Conservation (phyloP, 768 basidiomycete species). For the Amylocystis lapponica region DNA sequence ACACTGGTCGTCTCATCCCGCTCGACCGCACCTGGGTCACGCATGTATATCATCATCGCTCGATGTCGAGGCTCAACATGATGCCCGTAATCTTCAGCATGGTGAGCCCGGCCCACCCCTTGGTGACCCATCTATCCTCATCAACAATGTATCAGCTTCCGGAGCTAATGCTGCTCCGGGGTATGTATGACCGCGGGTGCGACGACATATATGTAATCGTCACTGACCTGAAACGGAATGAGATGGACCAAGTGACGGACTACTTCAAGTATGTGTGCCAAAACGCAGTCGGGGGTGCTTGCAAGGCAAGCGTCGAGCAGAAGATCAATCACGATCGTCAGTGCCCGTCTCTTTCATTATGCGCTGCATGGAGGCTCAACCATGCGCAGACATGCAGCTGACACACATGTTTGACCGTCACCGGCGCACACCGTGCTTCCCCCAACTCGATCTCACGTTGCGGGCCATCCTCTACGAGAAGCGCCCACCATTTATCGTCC, state of each 20-base stretch:
- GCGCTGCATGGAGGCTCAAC: slow-evolving; percentile 1
- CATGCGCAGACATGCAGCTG: slow-evolving; percentile 52
- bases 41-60: slow-evolving; percentile 72
- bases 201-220: slow-evolving; percentile 77
- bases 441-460: slow-evolving; percentile 73
- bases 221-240: slow-evolving; percentile 70
- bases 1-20: slow-evolving; percentile 72
- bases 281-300: slow-evolving; percentile 53
- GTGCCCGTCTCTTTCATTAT: slow-evolving; percentile 22
- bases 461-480: slow-evolving; percentile 75
- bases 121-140: background rate
- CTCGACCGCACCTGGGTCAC: slow-evolving; percentile 81
- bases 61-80: slow-evolving; percentile 70
- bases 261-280: slow-evolving; percentile 74
- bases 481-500: slow-evolving; percentile 66
- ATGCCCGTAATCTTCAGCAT: slow-evolving; percentile 79
- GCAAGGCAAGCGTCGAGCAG: slow-evolving; percentile 61
- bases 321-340: slow-evolving; percentile 68
- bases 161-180: slow-evolving; percentile 72
- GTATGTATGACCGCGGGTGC: slow-evolving; percentile 77
- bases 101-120: slow-evolving; percentile 31
- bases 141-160: slow-evolving; percentile 45
- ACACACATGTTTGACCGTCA: slow-evolving; percentile 62
- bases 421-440: slow-evolving; percentile 73
- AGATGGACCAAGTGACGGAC: slow-evolving; percentile 76